A percentile compares a stretch with the other conserved stretches of the same genome.
These are phyloP conservation scores for Phytophthora pinifolia DNA, from an alignment of 352 stramenopile genomes.

Conservation along the genomic window DNA sequence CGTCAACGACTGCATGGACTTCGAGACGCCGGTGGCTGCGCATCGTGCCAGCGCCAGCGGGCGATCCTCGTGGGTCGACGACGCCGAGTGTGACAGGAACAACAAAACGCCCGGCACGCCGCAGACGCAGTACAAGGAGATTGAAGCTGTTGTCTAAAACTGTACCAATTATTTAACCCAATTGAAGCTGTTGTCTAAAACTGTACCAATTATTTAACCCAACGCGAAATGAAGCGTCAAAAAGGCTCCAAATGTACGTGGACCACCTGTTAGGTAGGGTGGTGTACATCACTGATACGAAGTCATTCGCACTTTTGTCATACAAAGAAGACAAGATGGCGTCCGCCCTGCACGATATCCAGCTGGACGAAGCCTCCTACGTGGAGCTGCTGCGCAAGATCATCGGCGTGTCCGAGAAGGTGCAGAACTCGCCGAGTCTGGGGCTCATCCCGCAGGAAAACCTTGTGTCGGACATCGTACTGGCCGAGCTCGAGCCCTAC, in stretches of 20 bases:
- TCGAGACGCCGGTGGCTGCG: constrained; percentile 33
- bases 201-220: no score
- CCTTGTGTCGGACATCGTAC: constrained; percentile 82
- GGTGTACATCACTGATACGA: neutral
- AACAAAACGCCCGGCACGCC: constrained; percentile 21
- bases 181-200: no score
- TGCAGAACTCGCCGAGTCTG: constrained; percentile 66
- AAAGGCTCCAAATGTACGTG: no score
- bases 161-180: no score
- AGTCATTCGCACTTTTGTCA: constrained; percentile 17
- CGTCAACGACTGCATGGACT: constrained; percentile 57
- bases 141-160: constrained; percentile 44
- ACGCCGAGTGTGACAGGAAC: constrained; percentile 7
- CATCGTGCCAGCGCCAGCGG: constrained; percentile 20
- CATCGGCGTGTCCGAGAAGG: constrained; percentile 78
- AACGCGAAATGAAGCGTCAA: constrained; percentile 7
- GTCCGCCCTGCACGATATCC: constrained; percentile 38
- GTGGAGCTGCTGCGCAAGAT: constrained; percentile 85
- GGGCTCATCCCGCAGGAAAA: constrained; percentile 85
- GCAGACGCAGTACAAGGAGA: constrained; percentile 33
- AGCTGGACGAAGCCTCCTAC: constrained; percentile 78
- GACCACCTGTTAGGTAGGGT: neutral
- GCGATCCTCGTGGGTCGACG: constrained; percentile 35
- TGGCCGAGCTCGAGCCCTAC: constrained; percentile 79
- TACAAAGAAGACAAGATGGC: constrained; percentile 3